Percentiles rank a stretch among this genome's conserved stretches.
These are phyloP conservation scores for Penicillium paneum DNA, from an alignment of 2,329 filamentous ascomycete species.

Conservation along the genomic window DNA sequence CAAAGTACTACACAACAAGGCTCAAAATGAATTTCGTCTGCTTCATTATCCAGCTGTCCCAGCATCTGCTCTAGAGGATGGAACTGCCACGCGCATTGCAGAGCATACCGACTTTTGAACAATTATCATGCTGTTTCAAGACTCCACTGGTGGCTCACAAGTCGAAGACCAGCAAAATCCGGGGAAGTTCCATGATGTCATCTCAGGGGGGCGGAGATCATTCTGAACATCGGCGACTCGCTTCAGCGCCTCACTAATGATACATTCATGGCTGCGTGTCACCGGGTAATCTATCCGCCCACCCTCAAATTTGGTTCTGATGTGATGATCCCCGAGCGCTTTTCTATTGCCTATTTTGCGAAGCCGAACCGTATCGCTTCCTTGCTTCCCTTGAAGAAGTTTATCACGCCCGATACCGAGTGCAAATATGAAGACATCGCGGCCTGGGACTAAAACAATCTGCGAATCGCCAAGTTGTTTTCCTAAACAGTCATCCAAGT, in stretches of 20 bases:
- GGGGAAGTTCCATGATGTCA: conserved; percentile 16
- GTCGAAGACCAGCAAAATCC: conserved; percentile 19
- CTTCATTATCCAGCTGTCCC: conserved; percentile 56
- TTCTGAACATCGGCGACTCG: conserved; percentile 54
- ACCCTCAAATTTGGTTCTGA: conserved; percentile 22
- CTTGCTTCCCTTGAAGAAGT: conserved; percentile 17
- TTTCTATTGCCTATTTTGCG: conserved; percentile 34
- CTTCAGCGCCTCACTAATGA: conserved; percentile 53
- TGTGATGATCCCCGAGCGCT: conserved; percentile 26
- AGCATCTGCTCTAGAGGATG: conserved; percentile 41
- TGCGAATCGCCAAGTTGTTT: conserved; percentile 20
- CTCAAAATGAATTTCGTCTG: conserved; percentile 58
- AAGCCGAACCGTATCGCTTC: conserved; percentile 25
- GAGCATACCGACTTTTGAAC: conserved; percentile 53
- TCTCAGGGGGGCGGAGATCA: conserved; percentile 28
- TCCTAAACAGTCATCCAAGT: neutral
- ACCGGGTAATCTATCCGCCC: conserved; percentile 35
- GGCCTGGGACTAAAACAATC: conserved; percentile 24
- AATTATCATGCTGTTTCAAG: conserved; percentile 53
- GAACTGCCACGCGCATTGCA: conserved; percentile 47
- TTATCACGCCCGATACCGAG: conserved; percentile 16
- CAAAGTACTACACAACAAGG: conserved; percentile 48
- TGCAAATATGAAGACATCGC: conserved; percentile 21
- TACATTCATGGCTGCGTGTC: conserved; percentile 49
- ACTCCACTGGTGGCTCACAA: conserved; percentile 29